These are phyloP conservation scores for Brassica nigra DNA, from an alignment of 345 rosid genomes.

Conservation along the genomic window DNA sequence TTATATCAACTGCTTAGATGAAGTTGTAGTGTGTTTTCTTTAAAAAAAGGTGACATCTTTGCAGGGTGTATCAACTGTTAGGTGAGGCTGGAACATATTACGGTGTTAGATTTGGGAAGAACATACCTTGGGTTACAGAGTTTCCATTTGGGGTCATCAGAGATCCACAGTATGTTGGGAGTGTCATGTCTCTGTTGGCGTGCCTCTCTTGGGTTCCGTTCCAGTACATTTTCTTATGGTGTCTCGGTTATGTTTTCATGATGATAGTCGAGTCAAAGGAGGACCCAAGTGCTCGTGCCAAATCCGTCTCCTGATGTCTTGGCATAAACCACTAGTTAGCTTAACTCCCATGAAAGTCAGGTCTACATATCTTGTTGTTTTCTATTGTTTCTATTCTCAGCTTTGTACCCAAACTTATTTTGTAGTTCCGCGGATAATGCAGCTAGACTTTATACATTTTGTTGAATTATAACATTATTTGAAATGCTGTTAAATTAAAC, in stretches of 20 bases:
- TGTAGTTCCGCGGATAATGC: neutral
- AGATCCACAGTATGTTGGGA: constrained; percentile 93
- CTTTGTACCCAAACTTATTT: neutral
- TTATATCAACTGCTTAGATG: constrained; percentile 79
- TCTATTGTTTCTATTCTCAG: neutral
- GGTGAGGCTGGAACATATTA: constrained; percentile 94
- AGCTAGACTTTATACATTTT: neutral
- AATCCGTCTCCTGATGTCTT: constrained; percentile 49
- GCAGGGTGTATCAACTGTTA: constrained; percentile 85
- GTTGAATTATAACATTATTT: neutral
- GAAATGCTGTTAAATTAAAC: neutral
- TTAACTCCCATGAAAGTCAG: neutral
- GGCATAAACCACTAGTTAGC: neutral
- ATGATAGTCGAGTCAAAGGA: constrained; percentile 67
- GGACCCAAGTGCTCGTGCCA: constrained; percentile 69
- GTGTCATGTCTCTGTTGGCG: constrained; percentile 76
- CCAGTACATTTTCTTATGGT: constrained; percentile 76
- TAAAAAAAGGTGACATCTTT: constrained; percentile 11
- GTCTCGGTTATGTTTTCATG: constrained; percentile 73
- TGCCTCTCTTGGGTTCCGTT: constrained; percentile 80
- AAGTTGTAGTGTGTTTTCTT: constrained; percentile 43
- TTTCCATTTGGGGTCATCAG: constrained; percentile 87
- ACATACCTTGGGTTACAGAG: constrained; percentile 76
- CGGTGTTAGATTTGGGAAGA: constrained; percentile 84
- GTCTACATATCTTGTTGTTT: neutral